A percentile compares a stretch with the other conserved stretches of the same genome.
phyloP scores from a whole-genome alignment of 1,284 basidiomycete genomes.

The Malassezia arunalokei region DNA sequence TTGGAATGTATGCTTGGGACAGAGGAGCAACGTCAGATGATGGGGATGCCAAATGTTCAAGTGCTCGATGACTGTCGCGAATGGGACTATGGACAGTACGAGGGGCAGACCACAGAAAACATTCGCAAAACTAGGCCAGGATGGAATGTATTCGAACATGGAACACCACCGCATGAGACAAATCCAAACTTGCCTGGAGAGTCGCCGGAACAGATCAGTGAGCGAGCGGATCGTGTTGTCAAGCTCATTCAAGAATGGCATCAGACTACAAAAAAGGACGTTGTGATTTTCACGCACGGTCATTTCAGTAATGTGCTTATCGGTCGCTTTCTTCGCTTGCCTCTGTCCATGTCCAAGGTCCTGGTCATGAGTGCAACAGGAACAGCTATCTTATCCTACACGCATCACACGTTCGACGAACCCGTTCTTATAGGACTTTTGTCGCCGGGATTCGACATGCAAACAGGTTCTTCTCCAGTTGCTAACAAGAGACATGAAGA shows the following conservation, averaged over 20 bases:
- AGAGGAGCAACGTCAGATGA: constrained; percentile 17
- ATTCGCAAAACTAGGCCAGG: constrained; percentile 27
- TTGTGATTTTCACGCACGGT: constrained; percentile 40
- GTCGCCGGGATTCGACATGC: constrained; percentile 20
- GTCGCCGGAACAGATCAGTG: constrained; percentile 32
- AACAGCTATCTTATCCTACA: constrained; percentile 40
- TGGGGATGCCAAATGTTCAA: constrained; percentile 20
- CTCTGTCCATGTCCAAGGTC: constrained; percentile 24
- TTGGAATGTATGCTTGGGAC: constrained; percentile 32
- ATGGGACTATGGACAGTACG: constrained; percentile 45
- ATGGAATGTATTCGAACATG: constrained; percentile 43
- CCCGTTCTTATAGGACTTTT: constrained; percentile 40
- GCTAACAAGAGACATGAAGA: constrained; percentile 28
- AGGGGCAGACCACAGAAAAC: constrained; percentile 33
- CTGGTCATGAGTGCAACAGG: constrained; percentile 42
- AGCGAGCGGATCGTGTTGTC: constrained; percentile 34
- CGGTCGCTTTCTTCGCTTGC: constrained; percentile 36
- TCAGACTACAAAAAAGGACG: constrained; percentile 28
- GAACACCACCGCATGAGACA: constrained; percentile 30
- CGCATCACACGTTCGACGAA: constrained; percentile 37
- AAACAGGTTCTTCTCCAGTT: not conserved
- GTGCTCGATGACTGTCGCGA: constrained; percentile 35
- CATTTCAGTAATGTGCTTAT: constrained; percentile 42
- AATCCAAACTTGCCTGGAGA: constrained; percentile 32
- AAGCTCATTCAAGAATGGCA: constrained; percentile 28